Evolutionary conservation across 2,329 filamentous ascomycete genomes (phyloP).

Genomic region (Aspergillus quadrilineatus): DNA sequence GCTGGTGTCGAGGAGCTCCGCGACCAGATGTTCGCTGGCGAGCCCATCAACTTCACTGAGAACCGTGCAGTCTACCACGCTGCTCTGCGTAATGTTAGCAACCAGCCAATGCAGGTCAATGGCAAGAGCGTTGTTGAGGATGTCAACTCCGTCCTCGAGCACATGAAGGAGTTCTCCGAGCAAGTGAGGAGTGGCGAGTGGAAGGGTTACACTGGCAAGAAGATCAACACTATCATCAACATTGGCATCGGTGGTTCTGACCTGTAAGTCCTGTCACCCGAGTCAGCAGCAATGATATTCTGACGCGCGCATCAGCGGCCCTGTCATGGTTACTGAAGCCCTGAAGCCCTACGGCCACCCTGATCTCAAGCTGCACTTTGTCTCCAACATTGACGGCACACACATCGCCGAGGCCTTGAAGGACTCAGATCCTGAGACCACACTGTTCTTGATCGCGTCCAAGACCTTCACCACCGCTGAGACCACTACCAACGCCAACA

Average conservation of each 20-base stretch:
- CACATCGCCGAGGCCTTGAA: constrained; percentile 93
- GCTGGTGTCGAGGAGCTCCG: constrained; percentile 88
- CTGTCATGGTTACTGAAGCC: constrained; percentile 98
- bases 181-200: constrained; percentile 91
- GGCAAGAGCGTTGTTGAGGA: constrained; percentile 91
- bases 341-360: constrained; percentile 90
- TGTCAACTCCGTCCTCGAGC: constrained; percentile 85
- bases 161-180: constrained; percentile 98
- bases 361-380: constrained; percentile 89
- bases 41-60: constrained; percentile 99
- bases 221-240: constrained; percentile 94
- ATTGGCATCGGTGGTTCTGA: constrained; percentile 97
- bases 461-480: constrained; percentile 99
- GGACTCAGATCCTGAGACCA: constrained; percentile 89
- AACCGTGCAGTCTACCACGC: constrained; percentile 93
- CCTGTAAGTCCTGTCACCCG: constrained; percentile 63
- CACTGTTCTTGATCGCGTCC: constrained; percentile 96
- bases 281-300: neutral
- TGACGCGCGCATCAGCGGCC: constrained; percentile 61
- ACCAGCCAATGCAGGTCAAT: constrained; percentile 78
- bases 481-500: constrained; percentile 95
- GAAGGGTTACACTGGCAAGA: constrained; percentile 97
- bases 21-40: constrained; percentile 94
- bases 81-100: constrained; percentile 85
- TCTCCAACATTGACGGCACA: constrained; percentile 99